Evolutionary conservation across 1,139 yeast species (phyloP).

Genomic region (Wickerhamiella infanticola): DNA sequence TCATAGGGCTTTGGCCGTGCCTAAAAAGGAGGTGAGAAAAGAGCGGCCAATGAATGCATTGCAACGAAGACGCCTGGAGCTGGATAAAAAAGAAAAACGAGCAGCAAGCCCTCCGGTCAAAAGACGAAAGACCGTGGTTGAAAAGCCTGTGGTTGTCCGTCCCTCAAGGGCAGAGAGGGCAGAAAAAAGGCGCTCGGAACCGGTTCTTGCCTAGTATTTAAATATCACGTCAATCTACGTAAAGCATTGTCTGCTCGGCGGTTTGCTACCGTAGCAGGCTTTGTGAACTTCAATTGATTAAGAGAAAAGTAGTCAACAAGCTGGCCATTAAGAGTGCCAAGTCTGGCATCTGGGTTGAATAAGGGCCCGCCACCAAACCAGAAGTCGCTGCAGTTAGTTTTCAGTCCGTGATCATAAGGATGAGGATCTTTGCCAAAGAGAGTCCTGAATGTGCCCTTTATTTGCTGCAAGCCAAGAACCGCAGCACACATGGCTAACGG

Average conservation of each 20-base stretch:
- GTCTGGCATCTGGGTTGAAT: constrained; percentile 16
- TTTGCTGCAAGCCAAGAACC: constrained; percentile 28
- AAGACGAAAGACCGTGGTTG: neutral
- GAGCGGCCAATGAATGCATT: neutral
- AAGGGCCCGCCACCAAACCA: constrained; percentile 20
- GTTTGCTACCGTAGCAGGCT: neutral
- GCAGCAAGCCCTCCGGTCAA: neutral
- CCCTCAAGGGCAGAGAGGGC: neutral
- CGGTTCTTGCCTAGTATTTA: neutral
- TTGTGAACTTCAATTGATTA: constrained; percentile 15
- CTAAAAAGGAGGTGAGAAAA: neutral
- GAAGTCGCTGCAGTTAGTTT: constrained; percentile 27
- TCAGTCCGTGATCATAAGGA: constrained; percentile 24
- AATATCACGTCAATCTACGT: constrained; percentile 2
- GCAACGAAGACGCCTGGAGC: neutral
- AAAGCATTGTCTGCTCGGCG: constrained; percentile 6
- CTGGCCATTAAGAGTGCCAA: constrained; percentile 22
- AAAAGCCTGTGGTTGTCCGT: neutral
- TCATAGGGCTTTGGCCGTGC: neutral
- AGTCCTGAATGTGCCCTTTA: constrained; percentile 22
- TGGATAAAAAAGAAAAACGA: neutral
- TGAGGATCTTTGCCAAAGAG: constrained; percentile 16
- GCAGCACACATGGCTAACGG: constrained; percentile 16
- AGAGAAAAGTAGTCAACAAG: constrained; percentile 24
- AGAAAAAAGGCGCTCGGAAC: neutral